These are phyloP conservation scores for Seminavis robusta DNA, from an alignment of 108 stramenopile species.

Conservation along the genomic window DNA sequence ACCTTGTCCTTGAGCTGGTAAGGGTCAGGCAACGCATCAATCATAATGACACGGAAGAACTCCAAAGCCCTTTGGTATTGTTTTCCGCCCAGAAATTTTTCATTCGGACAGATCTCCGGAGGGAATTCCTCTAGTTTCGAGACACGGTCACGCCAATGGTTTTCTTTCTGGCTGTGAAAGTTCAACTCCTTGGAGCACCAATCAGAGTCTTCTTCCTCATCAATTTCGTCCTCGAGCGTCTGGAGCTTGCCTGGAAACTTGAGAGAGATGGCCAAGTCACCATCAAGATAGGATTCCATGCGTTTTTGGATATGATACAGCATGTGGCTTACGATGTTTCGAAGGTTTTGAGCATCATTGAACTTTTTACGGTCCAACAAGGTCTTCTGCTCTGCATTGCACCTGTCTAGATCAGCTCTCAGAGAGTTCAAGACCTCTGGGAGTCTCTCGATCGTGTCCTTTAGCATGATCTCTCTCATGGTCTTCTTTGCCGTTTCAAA, in stretches of 20 bases:
- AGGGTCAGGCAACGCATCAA: conserved; percentile 63
- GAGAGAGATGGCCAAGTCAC: conserved; percentile 47
- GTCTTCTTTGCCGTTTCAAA: conserved; percentile 44
- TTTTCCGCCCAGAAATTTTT: conserved; percentile 69
- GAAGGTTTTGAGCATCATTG: conserved; percentile 34
- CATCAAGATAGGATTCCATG: conserved; percentile 52
- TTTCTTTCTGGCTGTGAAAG: conserved; percentile 40
- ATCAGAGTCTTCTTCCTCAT: conserved; percentile 61
- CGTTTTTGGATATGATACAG: conserved; percentile 46
- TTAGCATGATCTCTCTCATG: conserved; percentile 72
- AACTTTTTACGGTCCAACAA: conserved; percentile 47
- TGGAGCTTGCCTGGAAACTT: conserved; percentile 50
- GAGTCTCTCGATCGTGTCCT: conserved; percentile 59
- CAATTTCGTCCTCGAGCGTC: conserved; percentile 60
- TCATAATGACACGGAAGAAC: conserved; percentile 47
- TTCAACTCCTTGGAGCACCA: conserved; percentile 42
- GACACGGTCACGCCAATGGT: conserved; percentile 54
- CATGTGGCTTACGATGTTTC: conserved; percentile 32
- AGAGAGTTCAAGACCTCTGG: conserved; percentile 60
- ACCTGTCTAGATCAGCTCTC: conserved; percentile 35
- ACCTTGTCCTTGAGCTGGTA: conserved; percentile 47
- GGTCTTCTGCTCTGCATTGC: conserved; percentile 29
- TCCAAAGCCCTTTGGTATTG: conserved; percentile 62
- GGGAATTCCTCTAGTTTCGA: conserved; percentile 36
- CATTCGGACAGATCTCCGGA: conserved; percentile 34